These are phyloP conservation scores for Dinochytrium kinnereticum DNA, from an alignment of 371 early-diverging fungal species.

Conservation along the genomic window DNA sequence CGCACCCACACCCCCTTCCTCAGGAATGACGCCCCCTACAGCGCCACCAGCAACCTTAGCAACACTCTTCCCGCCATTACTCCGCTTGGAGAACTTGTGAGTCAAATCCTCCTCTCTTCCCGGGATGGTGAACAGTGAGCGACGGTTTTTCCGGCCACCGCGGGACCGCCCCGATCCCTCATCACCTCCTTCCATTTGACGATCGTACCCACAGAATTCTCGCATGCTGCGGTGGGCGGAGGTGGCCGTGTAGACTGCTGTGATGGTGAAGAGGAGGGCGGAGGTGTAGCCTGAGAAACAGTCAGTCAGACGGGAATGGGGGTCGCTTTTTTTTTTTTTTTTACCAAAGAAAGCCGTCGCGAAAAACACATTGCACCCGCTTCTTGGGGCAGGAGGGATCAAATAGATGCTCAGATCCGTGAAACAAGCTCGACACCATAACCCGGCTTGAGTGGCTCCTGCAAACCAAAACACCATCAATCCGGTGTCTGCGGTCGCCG, in stretches of 20 bases:
- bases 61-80: neutral
- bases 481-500: neutral
- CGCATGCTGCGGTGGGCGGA: neutral
- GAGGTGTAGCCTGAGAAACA: neutral
- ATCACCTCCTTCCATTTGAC: neutral
- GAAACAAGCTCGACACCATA: constrained; percentile 5
- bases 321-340: too few relatives aligned
- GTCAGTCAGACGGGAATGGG: neutral
- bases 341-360: neutral
- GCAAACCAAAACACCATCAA: constrained; percentile 14
- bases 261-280: constrained; percentile 13
- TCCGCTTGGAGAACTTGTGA: constrained; percentile 4
- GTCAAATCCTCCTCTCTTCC: constrained; percentile 13
- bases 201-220: constrained; percentile 9
- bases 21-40: neutral
- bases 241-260: neutral
- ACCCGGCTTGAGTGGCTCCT: neutral
- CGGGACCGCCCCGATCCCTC: neutral
- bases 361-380: neutral
- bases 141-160: neutral
- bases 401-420: neutral
- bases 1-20: neutral
- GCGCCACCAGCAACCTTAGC: constrained; percentile 9
- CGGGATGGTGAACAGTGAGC: constrained; percentile 13
- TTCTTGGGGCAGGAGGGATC: neutral